These are phyloP conservation scores for Flaveria brownii DNA, from an alignment of 129 eudicot genomes.

Conservation along the genomic window DNA sequence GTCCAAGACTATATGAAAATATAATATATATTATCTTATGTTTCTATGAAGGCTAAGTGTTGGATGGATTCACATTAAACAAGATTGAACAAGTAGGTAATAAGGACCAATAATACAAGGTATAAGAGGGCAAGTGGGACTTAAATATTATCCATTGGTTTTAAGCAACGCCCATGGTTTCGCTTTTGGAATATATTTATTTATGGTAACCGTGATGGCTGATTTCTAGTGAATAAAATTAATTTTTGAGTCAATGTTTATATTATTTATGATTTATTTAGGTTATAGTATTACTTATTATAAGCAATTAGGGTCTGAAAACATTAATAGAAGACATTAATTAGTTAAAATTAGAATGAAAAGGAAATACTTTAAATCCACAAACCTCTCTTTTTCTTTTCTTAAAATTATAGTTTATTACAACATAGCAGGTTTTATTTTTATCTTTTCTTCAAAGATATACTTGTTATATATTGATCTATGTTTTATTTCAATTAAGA, in stretches of 20 bases:
- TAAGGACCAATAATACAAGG: conserved; percentile 28
- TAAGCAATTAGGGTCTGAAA: background rate
- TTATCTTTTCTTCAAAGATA: background rate
- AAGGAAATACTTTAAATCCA: background rate
- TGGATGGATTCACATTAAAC: conserved; percentile 21
- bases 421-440: background rate
- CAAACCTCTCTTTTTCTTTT: background rate
- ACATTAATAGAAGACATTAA: background rate
- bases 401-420: too few relatives aligned
- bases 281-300: background rate
- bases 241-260: background rate
- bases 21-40: background rate
- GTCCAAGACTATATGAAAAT: background rate
- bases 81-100: conserved; percentile 18
- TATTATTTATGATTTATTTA: background rate
- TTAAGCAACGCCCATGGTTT: conserved; percentile 32
- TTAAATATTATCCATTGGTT: conserved; percentile 33
- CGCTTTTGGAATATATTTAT: conserved; percentile 7
- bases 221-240: background rate
- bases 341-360: background rate
- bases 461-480: background rate
- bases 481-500: too few relatives aligned
- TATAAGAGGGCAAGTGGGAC: conserved; percentile 32
- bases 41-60: background rate
- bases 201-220: background rate